Conservation (phyloP, 192 early-diverging fungal species). For the Backusella psychrophila region DNA sequence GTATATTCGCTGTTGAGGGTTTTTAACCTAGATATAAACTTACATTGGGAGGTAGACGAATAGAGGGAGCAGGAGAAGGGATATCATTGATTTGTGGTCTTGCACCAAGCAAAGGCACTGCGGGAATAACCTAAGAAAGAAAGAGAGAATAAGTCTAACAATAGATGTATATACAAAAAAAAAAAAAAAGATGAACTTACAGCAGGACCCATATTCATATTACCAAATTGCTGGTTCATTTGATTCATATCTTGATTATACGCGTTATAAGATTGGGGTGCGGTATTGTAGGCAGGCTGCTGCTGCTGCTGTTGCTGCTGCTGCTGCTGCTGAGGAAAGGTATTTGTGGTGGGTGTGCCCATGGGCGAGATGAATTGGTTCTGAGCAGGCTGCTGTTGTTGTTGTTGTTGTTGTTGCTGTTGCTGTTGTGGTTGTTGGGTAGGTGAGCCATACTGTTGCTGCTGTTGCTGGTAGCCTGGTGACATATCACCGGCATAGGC, state of each 20-base stretch:
- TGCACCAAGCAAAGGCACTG: slow-evolving; percentile 50
- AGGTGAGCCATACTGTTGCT: slow-evolving; percentile 23
- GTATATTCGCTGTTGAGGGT: no score
- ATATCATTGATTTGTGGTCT: slow-evolving; percentile 48
- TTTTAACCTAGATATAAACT: slow-evolving; percentile 1
- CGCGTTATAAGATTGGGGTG: not conserved
- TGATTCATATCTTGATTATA: slow-evolving; percentile 20
- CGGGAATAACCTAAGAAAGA: slow-evolving; percentile 15
- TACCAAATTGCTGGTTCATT: slow-evolving; percentile 37
- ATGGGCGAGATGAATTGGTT: slow-evolving; percentile 15
- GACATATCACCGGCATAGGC: slow-evolving; percentile 35
- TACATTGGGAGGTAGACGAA: slow-evolving; percentile 53
- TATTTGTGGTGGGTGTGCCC: not conserved
- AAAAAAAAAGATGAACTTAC: not conserved
- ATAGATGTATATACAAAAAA: not conserved
- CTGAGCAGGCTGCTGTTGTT: not conserved
- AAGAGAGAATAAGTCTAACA: not conserved
- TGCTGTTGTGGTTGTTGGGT: slow-evolving; percentile 14
- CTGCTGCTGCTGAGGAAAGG: slow-evolving; percentile 18
- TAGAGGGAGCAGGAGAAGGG: slow-evolving; percentile 41
- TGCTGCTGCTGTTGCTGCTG: slow-evolving; percentile 17
- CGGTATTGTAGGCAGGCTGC: slow-evolving; percentile 6
- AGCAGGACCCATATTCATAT: slow-evolving; percentile 28
- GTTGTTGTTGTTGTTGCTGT: slow-evolving; percentile 28
- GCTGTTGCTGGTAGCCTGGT: not conserved